A percentile compares a stretch with the other conserved stretches of the same genome.
These are phyloP conservation scores for Salvia miltiorrhiza DNA, from an alignment of 257 asterid species.

Conservation along the genomic window DNA sequence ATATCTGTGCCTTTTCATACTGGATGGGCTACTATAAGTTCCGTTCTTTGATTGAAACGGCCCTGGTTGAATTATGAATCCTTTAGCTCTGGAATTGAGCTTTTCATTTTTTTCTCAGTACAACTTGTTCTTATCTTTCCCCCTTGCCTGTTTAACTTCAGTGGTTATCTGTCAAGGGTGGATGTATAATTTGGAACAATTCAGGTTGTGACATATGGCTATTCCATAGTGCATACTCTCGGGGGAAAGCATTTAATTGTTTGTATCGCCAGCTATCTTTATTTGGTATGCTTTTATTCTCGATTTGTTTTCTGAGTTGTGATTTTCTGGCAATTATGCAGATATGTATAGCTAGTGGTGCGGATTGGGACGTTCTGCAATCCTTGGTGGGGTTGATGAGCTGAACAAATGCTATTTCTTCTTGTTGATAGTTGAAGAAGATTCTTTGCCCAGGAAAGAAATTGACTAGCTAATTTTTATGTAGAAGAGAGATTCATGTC, in stretches of 20 bases:
- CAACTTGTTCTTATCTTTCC: neutral
- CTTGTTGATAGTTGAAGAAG: slow-evolving; percentile 31
- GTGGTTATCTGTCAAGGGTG: neutral
- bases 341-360: slow-evolving; percentile 39
- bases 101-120: neutral
- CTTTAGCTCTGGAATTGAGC: neutral
- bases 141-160: neutral
- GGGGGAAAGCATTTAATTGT: neutral
- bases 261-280: neutral
- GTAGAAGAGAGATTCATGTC: slow-evolving; percentile 18
- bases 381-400: slow-evolving; percentile 18
- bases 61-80: neutral
- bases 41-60: neutral
- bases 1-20: neutral
- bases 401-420: slow-evolving; percentile 10
- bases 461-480: slow-evolving; percentile 16
- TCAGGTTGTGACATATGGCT: neutral
- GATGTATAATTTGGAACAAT: neutral
- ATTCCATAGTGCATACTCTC: slow-evolving; percentile 2
- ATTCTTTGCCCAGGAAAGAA: slow-evolving; percentile 15
- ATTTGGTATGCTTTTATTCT: neutral
- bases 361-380: neutral
- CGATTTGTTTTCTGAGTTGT: neutral
- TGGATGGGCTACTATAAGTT: neutral
- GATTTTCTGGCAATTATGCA: slow-evolving; percentile 29